Evolutionary conservation across 257 asterid genomes (phyloP).

Genomic region (Solanum piurae): DNA sequence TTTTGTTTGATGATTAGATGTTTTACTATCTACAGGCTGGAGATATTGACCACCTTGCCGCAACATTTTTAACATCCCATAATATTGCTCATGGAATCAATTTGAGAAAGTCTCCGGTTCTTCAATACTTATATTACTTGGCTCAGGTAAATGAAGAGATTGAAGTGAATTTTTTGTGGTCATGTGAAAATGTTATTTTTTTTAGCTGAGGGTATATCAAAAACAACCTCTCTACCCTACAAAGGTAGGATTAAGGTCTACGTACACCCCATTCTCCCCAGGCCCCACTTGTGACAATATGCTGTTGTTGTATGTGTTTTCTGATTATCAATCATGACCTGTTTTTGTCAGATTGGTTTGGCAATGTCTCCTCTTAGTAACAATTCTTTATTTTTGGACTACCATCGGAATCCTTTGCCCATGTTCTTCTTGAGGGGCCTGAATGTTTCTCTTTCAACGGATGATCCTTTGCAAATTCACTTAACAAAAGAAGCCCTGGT

Average conservation of each 20-base stretch:
- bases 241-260: background rate
- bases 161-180: background rate
- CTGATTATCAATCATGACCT: background rate
- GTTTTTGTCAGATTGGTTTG: slow-evolving; percentile 72
- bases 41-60: slow-evolving; percentile 94
- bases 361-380: slow-evolving; percentile 99
- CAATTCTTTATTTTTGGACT: slow-evolving; percentile 89
- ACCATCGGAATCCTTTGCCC: slow-evolving; percentile 95
- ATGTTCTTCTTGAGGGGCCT: slow-evolving; percentile 91
- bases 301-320: background rate
- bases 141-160: slow-evolving; percentile 60
- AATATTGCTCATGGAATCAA: slow-evolving; percentile 94
- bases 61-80: slow-evolving; percentile 80
- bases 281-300: background rate
- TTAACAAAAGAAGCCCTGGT: slow-evolving; percentile 95
- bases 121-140: slow-evolving; percentile 81
- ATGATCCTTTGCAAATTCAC: slow-evolving; percentile 95
- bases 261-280: background rate
- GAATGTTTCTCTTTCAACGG: slow-evolving; percentile 91
- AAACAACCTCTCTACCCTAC: background rate
- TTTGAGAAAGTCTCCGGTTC: slow-evolving; percentile 91
- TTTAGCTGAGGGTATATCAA: background rate
- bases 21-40: slow-evolving; percentile 63
- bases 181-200: background rate
- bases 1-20: background rate